These are phyloP conservation scores for Fusarium agapanthi DNA, from an alignment of 2,329 filamentous ascomycete species.

Conservation along the genomic window DNA sequence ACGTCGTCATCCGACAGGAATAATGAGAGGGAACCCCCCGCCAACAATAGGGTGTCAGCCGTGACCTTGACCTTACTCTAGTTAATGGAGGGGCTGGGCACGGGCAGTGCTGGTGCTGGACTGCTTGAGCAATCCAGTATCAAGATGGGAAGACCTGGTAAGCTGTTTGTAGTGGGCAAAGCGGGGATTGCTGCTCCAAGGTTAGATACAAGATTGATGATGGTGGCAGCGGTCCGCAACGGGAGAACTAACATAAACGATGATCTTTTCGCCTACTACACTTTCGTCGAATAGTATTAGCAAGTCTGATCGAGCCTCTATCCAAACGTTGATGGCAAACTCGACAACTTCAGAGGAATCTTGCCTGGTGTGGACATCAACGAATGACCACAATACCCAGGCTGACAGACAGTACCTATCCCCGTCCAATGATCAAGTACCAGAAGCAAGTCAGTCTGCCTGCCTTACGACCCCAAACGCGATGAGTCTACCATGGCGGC, in stretches of 20 bases:
- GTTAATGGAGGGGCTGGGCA: slow-evolving; percentile 39
- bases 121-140: not conserved
- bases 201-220: slow-evolving; percentile 7
- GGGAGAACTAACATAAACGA: slow-evolving; percentile 31
- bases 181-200: slow-evolving; percentile 27
- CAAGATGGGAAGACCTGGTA: not conserved
- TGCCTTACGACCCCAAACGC: slow-evolving; percentile 25
- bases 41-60: slow-evolving; percentile 41
- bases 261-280: slow-evolving; percentile 14
- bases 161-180: slow-evolving; percentile 27
- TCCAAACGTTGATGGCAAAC: not conserved
- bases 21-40: slow-evolving; percentile 39
- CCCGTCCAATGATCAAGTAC: slow-evolving; percentile 21
- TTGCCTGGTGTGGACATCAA: not conserved
- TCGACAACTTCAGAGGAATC: not conserved
- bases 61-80: slow-evolving; percentile 26
- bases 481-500: slow-evolving; percentile 37
- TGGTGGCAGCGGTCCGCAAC: slow-evolving; percentile 40
- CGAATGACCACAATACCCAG: slow-evolving; percentile 4
- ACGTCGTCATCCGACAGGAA: slow-evolving; percentile 45
- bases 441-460: slow-evolving; percentile 25
- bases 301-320: not conserved
- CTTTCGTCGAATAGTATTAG: not conserved
- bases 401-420: not conserved
- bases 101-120: slow-evolving; percentile 5